Conservation (phyloP, 306 rosid genomes). For the Sechiopsis laciniata region DNA sequence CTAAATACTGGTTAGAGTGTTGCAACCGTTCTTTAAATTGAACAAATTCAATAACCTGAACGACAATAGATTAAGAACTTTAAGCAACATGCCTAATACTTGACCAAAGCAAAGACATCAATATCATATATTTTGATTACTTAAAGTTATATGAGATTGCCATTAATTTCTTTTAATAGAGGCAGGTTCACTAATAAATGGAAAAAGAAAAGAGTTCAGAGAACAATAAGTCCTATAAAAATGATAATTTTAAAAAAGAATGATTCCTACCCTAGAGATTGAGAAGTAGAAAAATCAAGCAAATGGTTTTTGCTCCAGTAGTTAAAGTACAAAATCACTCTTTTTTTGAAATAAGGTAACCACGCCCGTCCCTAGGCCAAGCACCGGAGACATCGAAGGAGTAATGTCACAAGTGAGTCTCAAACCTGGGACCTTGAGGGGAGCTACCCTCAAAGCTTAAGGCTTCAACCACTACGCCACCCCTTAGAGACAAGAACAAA, state of each 20-base stretch:
- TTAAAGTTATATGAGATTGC: background rate
- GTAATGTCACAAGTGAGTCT: too few relatives aligned
- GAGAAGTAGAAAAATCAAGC: background rate
- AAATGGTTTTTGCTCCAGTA: background rate
- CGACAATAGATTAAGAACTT: background rate
- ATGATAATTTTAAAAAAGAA: background rate
- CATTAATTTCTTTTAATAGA: background rate
- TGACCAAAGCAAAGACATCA: background rate
- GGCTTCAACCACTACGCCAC: too few relatives aligned
- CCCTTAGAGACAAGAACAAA: too few relatives aligned
- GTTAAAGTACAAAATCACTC: background rate
- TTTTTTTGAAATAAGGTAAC: too few relatives aligned
- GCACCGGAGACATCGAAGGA: too few relatives aligned
- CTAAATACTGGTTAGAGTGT: slow-evolving; percentile 69
- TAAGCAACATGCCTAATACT: background rate
- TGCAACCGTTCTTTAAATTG: slow-evolving; percentile 85
- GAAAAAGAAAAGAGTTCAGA: background rate
- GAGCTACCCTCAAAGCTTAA: too few relatives aligned
- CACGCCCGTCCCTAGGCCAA: too few relatives aligned
- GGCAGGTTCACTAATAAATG: background rate
- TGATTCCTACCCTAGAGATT: background rate
- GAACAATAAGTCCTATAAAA: background rate
- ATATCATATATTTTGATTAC: background rate
- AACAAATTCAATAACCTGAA: slow-evolving; percentile 93
- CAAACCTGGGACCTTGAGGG: too few relatives aligned